These are phyloP conservation scores for Talaromyces ruber DNA, from an alignment of 495 filamentous ascomycete species.

Conservation along the genomic window DNA sequence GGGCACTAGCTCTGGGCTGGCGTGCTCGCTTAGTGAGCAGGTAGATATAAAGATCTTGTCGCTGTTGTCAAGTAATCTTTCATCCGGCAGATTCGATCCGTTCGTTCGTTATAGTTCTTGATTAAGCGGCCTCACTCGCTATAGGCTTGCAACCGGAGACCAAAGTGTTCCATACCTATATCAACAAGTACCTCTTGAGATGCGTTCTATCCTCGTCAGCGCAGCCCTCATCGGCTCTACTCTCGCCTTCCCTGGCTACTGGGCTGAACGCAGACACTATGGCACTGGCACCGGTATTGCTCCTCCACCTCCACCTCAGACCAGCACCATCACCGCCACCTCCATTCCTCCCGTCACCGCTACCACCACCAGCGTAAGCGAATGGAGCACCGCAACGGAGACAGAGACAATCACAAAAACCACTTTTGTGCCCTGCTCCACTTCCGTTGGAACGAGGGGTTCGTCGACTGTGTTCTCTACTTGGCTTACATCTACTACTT, in stretches of 20 bases:
- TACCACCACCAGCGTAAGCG: neutral
- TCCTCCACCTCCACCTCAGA: neutral
- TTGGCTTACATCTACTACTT: neutral
- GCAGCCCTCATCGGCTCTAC: constrained; percentile 4
- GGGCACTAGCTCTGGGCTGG: neutral
- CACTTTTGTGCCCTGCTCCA: constrained; percentile 1
- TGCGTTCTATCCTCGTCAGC: neutral
- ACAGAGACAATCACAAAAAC: neutral
- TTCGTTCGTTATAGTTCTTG: neutral
- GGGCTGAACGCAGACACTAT: neutral
- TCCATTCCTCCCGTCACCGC: neutral
- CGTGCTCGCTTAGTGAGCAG: neutral
- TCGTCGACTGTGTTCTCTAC: constrained; percentile 2
- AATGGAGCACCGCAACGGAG: neutral
- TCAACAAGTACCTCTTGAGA: neutral
- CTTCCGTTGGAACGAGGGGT: neutral
- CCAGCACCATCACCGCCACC: neutral
- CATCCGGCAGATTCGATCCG: neutral
- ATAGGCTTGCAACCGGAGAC: neutral
- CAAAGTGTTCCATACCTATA: neutral
- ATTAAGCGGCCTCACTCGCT: neutral
- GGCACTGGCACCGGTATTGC: neutral
- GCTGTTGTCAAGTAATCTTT: neutral
- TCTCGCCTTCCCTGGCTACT: constrained; percentile 2
- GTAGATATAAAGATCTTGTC: constrained; percentile 1